Evolutionary conservation across 2,329 filamentous ascomycete genomes (phyloP), one percentile per base, ranked within the genome.

Genomic region (Calonectria pseudoturangicola): DNA sequence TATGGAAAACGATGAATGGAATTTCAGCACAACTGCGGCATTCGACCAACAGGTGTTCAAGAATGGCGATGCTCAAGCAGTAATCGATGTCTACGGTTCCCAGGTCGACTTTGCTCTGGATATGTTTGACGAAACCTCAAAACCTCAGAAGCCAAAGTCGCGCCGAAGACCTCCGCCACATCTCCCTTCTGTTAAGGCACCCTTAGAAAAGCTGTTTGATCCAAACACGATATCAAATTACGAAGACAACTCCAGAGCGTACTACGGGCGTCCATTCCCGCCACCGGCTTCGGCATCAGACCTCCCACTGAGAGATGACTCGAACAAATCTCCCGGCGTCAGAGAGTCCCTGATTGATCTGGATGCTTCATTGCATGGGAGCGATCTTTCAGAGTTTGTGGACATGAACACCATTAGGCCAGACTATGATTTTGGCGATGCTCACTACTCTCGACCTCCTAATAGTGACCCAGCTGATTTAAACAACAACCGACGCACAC

Each of bases 291-390:
- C 81, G 1, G 72, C 77, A 30, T 92, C 90, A 0, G 91, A 93
- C 77, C 85, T 93, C 9, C 91, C 91, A 0, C 81, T 93, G 1
- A 86, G 91, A 30, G 87, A 92, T 72, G 87, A 92, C 76, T 89
- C 89, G 15, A 51, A 85, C 81, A 77, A 88, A 21, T 86, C 81
- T 79, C 86, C 75, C 81, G 82, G 88, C 3, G 86, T 92, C n/a
- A 85, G 89, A 68, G 91, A 93, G 78, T 92, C 91, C 0, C 85
- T 93, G 21, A 93, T 93, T 70, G 91, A 93, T 76, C 86, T 93
- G 9, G 92, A 92, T 73, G 89, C 87, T 2, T 92, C 90, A 21
- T 83, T 93, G 8, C 85, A 88, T 51, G 89, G 89, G 2, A 87
- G 85, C 45, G 88, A 89, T 4, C 83, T 91, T 1, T 90, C 90